Conservation (phyloP, 2,329 filamentous ascomycete species). For the Grosmannia huntii region DNA sequence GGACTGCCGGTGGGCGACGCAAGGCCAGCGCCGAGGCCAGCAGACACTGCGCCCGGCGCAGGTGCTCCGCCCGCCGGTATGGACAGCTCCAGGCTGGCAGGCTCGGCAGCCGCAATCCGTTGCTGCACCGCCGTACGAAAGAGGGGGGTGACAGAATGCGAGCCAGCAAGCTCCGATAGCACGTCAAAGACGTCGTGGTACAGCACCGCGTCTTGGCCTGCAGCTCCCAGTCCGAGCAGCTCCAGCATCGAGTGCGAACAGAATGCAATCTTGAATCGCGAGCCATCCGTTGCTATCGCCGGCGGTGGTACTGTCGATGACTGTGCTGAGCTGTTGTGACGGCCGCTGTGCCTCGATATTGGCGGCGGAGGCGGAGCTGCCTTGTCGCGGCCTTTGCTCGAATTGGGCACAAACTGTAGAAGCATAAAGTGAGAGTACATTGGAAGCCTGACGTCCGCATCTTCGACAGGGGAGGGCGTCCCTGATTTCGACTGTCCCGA, state of each 20-base stretch:
- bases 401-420: slow-evolving; percentile 14
- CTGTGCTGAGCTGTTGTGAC: slow-evolving; percentile 2
- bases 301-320: background rate
- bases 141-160: slow-evolving; percentile 27
- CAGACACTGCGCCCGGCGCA: slow-evolving; percentile 1
- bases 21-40: slow-evolving; percentile 6
- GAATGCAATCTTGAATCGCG: slow-evolving; percentile 28
- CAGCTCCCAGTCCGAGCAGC: slow-evolving; percentile 29
- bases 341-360: slow-evolving; percentile 2
- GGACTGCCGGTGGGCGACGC: slow-evolving; percentile 2
- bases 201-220: slow-evolving; percentile 22
- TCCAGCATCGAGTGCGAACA: slow-evolving; percentile 26
- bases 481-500: too few relatives aligned
- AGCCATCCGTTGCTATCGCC: slow-evolving; percentile 7
- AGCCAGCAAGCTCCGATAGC: slow-evolving; percentile 33
- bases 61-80: slow-evolving; percentile 6
- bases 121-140: slow-evolving; percentile 32
- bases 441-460: background rate
- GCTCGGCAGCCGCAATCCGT: slow-evolving; percentile 16
- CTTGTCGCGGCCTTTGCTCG: slow-evolving; percentile 11
- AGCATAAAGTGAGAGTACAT: slow-evolving; percentile 19
- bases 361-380: slow-evolving; percentile 10
- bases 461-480: too few relatives aligned
- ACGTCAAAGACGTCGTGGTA: slow-evolving; percentile 42
- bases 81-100: slow-evolving; percentile 9